Evolutionary conservation across 257 asterid species (phyloP), one percentile per base, ranked within the genome.

Genomic region (Nicotiana noctiflora): DNA sequence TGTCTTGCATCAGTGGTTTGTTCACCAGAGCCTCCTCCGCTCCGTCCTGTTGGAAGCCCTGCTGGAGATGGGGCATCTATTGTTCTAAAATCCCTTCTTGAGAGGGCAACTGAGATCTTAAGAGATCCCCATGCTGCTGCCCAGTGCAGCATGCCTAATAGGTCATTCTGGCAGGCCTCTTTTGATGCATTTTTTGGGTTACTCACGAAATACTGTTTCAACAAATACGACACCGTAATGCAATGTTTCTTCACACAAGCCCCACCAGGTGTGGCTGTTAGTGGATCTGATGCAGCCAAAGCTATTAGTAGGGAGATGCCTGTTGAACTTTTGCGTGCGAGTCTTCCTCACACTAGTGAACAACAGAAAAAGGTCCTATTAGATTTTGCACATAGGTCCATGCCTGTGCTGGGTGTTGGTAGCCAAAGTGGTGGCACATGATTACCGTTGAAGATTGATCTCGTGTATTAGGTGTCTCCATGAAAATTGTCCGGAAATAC

Each of bases 1-100:
- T 92, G 96, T 83, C 96, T 92, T 81, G 97, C 96, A 57, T 92
- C 97, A 8, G 97, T 92, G 40, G 96, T 90, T 56, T 92, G 96
- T 81, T 90, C 96, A 53, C 59, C 85, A 1, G 96, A 92, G 84
- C 96, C 87, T 60, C 94, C 97, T 65, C 96, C 97, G 31, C 84
- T 92, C 31, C 93, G 92, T 23, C 96, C 97, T 3, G 76, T 91
- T 19, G 96, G 96, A 55, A 89, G 91, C 82, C 78, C 90, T 51
- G 75, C 89, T 70, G 95, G 97, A 67, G 97, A 92, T 67, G 96
- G 96, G 67, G 97, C 97, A 49, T 88, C 97, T 3, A 83, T 89
- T 17, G 53, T 90, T 52, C 92, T 92, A n/a, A 89, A 90, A 85
- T 86, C 97, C 32, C 84, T 92, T 57, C 94, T 92, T 29, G 96